These are phyloP conservation scores for Coleophoma eucalyptorum DNA, from an alignment of 2,329 filamentous ascomycete species.

Conservation along the genomic window DNA sequence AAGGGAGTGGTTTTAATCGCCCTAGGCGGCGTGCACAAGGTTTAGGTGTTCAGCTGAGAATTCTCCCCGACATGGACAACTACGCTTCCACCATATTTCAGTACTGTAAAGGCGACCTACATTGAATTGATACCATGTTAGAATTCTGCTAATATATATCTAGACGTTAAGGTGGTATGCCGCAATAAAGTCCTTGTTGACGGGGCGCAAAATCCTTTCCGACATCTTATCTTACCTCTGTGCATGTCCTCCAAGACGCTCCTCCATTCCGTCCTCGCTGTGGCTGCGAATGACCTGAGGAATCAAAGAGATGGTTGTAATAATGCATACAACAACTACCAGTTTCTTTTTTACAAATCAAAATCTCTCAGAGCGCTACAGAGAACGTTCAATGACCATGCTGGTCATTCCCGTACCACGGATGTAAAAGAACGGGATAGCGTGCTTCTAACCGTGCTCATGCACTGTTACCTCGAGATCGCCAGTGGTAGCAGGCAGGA, in stretches of 20 bases:
- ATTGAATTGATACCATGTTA: too few species aligned
- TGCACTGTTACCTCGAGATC: not conserved
- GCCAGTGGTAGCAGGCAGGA: not conserved
- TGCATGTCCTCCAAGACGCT: not conserved
- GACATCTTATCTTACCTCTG: not conserved
- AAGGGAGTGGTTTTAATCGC: too few species aligned
- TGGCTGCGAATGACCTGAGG: not conserved
- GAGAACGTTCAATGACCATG: not conserved
- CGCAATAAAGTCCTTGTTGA: not conserved
- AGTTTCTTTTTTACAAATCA: not conserved
- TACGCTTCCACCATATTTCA: not conserved
- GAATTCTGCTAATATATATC: too few species aligned
- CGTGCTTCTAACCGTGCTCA: not conserved
- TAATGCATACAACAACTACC: not conserved
- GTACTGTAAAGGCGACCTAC: not conserved
- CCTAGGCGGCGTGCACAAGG: too few species aligned
- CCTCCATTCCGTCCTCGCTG: not conserved
- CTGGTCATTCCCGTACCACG: not conserved
- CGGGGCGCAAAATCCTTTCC: not conserved
- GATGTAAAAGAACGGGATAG: not conserved
- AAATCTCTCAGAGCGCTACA: not conserved
- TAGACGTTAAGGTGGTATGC: not conserved
- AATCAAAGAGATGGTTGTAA: not conserved
- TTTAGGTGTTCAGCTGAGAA: too few species aligned
- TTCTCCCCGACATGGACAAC: too few species aligned